Evolutionary conservation across 176 grass and related monocot species (phyloP).

Genomic region (Typha latifolia): DNA sequence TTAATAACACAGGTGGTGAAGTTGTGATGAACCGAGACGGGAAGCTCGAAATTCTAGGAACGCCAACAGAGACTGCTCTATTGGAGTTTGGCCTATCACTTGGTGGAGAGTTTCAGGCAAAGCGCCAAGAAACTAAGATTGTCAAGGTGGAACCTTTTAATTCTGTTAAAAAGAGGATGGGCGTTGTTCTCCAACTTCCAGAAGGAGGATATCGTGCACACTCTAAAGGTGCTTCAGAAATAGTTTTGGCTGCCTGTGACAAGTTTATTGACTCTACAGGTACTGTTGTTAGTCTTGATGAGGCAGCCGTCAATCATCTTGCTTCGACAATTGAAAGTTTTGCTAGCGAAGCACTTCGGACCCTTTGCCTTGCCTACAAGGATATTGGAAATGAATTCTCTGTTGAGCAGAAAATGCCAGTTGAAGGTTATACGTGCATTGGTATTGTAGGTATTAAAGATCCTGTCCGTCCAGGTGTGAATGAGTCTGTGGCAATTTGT

Average conservation of each 20-base stretch:
- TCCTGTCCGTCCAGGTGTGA: constrained; percentile 86
- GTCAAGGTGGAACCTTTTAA: constrained; percentile 96
- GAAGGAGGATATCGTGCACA: constrained; percentile 55
- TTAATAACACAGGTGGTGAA: constrained; percentile 94
- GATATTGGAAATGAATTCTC: constrained; percentile 66
- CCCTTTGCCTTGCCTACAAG: constrained; percentile 76
- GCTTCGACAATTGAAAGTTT: constrained; percentile 70
- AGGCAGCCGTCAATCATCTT: constrained; percentile 42
- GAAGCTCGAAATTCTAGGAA: constrained; percentile 71
- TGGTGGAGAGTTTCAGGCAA: constrained; percentile 73
- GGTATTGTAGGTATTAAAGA: constrained; percentile 94
- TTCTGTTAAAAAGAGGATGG: constrained; percentile 93
- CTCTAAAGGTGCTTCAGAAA: constrained; percentile 95
- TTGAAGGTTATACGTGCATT: constrained; percentile 76
- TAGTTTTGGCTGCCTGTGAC: constrained; percentile 70
- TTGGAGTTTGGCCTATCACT: constrained; percentile 85
- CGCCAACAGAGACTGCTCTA: constrained; percentile 81
- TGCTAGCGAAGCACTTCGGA: constrained; percentile 82
- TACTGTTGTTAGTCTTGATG: constrained; percentile 43
- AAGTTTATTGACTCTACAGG: constrained; percentile 67
- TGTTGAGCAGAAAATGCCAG: constrained; percentile 39
- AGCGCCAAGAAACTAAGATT: constrained; percentile 54
- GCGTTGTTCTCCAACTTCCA: constrained; percentile 67
- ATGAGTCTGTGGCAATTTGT: constrained; percentile 86
- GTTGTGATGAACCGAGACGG: constrained; percentile 62